Percentiles rank a stretch among this genome's conserved stretches.
phyloP scores from a whole-genome alignment of 2,329 filamentous ascomycete genomes.

The Calonectria leucothoes region DNA sequence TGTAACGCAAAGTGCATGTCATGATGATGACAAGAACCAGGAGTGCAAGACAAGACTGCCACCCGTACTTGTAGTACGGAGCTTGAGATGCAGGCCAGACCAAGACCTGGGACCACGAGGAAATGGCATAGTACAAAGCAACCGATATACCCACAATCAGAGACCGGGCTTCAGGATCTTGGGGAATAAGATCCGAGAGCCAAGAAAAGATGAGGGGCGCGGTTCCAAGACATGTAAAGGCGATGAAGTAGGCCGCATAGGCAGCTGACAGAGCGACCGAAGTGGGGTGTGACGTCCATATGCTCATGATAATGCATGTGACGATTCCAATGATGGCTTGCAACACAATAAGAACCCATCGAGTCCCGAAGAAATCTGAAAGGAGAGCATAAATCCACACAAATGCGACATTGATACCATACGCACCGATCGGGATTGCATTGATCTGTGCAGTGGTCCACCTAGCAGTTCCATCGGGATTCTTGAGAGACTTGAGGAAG shows the following conservation, averaged over 20 bases:
- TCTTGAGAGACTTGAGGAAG: constrained; percentile 45
- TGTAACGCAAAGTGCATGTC: constrained; percentile 18
- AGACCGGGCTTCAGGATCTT: constrained; percentile 21
- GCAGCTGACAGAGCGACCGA: constrained; percentile 57
- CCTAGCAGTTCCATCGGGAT: constrained; percentile 37
- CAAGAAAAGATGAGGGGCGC: constrained; percentile 57
- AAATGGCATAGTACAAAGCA: constrained; percentile 24
- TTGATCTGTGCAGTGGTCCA: constrained; percentile 58
- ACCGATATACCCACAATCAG: constrained; percentile 21
- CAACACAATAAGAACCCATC: constrained; percentile 62
- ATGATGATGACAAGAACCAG: constrained; percentile 18
- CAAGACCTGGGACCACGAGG: constrained; percentile 20
- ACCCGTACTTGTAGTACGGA: constrained; percentile 25
- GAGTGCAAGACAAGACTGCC: constrained; percentile 19
- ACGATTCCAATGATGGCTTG: constrained; percentile 61
- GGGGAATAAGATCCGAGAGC: constrained; percentile 17
- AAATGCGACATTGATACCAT: constrained; percentile 54
- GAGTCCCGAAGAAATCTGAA: constrained; percentile 60
- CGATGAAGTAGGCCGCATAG: constrained; percentile 64
- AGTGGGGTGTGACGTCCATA: constrained; percentile 61
- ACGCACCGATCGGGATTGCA: constrained; percentile 58
- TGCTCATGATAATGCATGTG: constrained; percentile 61
- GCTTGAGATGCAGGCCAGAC: constrained; percentile 26
- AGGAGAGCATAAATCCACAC: constrained; percentile 65
- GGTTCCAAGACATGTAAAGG: constrained; percentile 51